phyloP scores from a whole-genome alignment of 352 stramenopile species.

The Globisporangium yorkense region DNA sequence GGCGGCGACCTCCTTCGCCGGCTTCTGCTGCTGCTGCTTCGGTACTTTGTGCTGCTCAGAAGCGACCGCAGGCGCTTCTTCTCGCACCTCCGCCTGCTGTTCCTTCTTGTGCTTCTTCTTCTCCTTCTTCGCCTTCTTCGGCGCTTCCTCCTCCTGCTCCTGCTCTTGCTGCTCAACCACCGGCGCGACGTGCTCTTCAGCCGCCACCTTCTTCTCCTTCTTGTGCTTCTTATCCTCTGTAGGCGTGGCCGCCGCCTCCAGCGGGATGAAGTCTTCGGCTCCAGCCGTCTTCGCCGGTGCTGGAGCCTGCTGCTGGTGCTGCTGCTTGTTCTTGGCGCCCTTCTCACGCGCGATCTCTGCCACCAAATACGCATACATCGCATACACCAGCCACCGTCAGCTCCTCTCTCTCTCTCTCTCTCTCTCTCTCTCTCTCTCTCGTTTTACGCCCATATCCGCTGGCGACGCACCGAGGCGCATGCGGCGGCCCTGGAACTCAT shows the following conservation, averaged over 20 bases:
- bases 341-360: conserved; percentile 76
- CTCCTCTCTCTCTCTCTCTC: no score
- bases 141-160: conserved; percentile 6
- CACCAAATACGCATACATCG: neutral
- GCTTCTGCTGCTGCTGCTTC: neutral
- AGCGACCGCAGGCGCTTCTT: conserved; percentile 10
- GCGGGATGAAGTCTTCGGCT: conserved; percentile 14
- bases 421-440: no score
- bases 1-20: conserved; percentile 11
- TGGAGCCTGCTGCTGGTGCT: conserved; percentile 11
- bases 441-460: neutral
- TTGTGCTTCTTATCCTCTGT: conserved; percentile 18
- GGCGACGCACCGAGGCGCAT: conserved; percentile 65
- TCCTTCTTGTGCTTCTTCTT: conserved; percentile 16
- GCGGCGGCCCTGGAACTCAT: conserved; percentile 69
- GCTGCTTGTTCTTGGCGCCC: conserved; percentile 27
- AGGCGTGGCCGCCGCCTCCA: conserved; percentile 1
- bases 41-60: conserved; percentile 9
- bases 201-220: conserved; percentile 8
- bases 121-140: conserved; percentile 19
- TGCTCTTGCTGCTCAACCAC: conserved; percentile 16
- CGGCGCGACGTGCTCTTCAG: neutral
- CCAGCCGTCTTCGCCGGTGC: neutral
- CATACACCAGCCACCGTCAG: neutral
- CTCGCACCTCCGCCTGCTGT: neutral